Percentiles rank a stretch among this genome's conserved stretches.
Conservation (phyloP, 768 basidiomycete genomes). For the Holtermanniella nyarrowii region DNA sequence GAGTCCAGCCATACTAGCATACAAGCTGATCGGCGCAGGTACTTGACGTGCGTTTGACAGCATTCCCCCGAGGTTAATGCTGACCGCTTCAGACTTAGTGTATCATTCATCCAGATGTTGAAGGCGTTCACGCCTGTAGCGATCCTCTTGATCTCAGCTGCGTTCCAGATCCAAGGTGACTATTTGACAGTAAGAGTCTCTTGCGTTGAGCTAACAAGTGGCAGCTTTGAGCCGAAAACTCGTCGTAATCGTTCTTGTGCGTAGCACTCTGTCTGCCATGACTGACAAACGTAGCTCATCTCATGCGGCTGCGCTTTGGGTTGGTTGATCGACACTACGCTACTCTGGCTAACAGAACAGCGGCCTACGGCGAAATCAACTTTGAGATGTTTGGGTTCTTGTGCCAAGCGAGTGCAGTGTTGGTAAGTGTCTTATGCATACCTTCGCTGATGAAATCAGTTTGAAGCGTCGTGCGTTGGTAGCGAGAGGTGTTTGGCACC, state of each 20-base stretch:
- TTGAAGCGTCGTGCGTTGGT: conserved; percentile 25
- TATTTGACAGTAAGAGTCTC: conserved; percentile 71
- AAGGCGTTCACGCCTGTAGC: conserved; percentile 61
- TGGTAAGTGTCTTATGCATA: conserved; percentile 46
- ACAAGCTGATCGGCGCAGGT: no score
- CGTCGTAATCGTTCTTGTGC: conserved; percentile 55
- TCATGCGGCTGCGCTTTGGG: conserved; percentile 55
- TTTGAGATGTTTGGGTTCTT: conserved; percentile 83
- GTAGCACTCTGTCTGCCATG: background rate
- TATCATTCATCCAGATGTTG: conserved; percentile 45
- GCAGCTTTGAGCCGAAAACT: conserved; percentile 70
- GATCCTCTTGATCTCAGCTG: conserved; percentile 31
- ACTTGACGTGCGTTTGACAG: conserved; percentile 25
- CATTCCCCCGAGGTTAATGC: no score
- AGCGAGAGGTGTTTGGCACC: background rate
- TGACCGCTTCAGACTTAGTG: conserved; percentile 54
- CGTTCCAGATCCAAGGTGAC: conserved; percentile 40
- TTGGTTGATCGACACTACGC: conserved; percentile 1
- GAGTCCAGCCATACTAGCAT: conserved; percentile 51
- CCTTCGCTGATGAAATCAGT: conserved; percentile 11
- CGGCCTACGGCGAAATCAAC: conserved; percentile 75
- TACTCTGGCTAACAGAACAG: conserved; percentile 27
- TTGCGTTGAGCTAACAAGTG: conserved; percentile 44
- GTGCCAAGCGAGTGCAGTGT: conserved; percentile 75
- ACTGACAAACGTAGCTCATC: conserved; percentile 50